These are phyloP conservation scores for Iris pallida DNA, from an alignment of 116 monocot species.

Conservation along the genomic window DNA sequence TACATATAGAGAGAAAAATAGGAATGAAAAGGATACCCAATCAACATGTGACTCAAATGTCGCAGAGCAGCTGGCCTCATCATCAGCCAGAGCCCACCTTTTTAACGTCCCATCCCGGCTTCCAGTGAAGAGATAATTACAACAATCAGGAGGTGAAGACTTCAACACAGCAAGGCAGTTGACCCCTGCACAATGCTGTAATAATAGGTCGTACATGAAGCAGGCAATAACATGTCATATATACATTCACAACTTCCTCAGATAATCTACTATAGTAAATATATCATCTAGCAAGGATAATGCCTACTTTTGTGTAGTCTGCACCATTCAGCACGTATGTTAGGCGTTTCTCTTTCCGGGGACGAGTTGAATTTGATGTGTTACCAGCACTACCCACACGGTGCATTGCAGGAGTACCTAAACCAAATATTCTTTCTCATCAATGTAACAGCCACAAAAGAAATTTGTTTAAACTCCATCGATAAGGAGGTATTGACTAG, in stretches of 20 bases:
- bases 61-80: conserved; percentile 63
- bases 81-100: conserved; percentile 70
- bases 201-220: conserved; percentile 11
- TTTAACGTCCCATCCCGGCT: conserved; percentile 95
- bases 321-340: conserved; percentile 89
- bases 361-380: conserved; percentile 66
- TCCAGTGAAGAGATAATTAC: conserved; percentile 90
- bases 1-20: background rate
- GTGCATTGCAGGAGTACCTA: conserved; percentile 59
- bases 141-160: conserved; percentile 27
- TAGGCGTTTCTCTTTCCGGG: conserved; percentile 86
- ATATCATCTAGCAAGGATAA: conserved; percentile 6
- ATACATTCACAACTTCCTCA: background rate
- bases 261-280: background rate
- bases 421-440: background rate
- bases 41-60: conserved; percentile 98
- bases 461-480: no score
- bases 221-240: background rate
- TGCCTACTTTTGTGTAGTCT: conserved; percentile 75
- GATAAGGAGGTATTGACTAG: no score
- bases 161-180: conserved; percentile 80
- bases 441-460: background rate
- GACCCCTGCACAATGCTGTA: conserved; percentile 97
- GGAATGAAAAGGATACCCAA: conserved; percentile 51
- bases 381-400: conserved; percentile 92